phyloP scores from a whole-genome alignment of 106 monocot genomes.

The Dioscorea dumetorum region DNA sequence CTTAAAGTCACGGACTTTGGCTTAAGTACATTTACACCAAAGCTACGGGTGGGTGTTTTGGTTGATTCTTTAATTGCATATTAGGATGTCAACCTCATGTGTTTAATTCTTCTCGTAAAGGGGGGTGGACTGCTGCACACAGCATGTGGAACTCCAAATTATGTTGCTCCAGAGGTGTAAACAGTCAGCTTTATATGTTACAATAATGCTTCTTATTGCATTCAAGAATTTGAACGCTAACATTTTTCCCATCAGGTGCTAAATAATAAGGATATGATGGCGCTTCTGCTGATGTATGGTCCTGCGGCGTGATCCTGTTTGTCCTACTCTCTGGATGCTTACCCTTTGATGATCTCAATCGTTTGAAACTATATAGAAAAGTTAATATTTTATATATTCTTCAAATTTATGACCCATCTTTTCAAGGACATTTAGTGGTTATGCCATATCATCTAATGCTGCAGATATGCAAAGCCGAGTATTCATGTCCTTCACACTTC shows the following conservation, averaged over 20 bases:
- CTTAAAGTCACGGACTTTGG: constrained; percentile 92
- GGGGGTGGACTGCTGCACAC: constrained; percentile 64
- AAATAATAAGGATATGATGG: constrained; percentile 86
- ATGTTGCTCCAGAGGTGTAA: constrained; percentile 87
- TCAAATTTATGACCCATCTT: neutral
- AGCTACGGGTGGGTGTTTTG: constrained; percentile 34
- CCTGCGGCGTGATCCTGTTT: constrained; percentile 93
- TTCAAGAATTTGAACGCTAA: too few relatives aligned
- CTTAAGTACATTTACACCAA: constrained; percentile 70
- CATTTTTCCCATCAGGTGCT: constrained; percentile 38
- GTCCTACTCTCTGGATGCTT: constrained; percentile 93
- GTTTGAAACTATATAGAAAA: constrained; percentile 53
- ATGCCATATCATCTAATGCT: constrained; percentile 2
- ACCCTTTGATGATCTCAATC: constrained; percentile 74
- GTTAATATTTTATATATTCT: constrained; percentile 17
- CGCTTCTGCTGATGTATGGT: constrained; percentile 76
- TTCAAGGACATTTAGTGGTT: neutral
- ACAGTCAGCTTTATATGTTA: too few relatives aligned
- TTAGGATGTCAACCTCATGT: neutral
- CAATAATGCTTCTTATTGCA: too few relatives aligned
- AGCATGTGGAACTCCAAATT: constrained; percentile 88
- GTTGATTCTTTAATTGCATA: neutral
- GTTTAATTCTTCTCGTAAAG: constrained; percentile 5
- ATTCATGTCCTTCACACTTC: constrained; percentile 62
- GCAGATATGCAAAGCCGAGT: constrained; percentile 72